A percentile compares a stretch with the other conserved stretches of the same genome.
phyloP scores from a whole-genome alignment of 768 basidiomycete species.

The Strobilomyces dryophilus region DNA sequence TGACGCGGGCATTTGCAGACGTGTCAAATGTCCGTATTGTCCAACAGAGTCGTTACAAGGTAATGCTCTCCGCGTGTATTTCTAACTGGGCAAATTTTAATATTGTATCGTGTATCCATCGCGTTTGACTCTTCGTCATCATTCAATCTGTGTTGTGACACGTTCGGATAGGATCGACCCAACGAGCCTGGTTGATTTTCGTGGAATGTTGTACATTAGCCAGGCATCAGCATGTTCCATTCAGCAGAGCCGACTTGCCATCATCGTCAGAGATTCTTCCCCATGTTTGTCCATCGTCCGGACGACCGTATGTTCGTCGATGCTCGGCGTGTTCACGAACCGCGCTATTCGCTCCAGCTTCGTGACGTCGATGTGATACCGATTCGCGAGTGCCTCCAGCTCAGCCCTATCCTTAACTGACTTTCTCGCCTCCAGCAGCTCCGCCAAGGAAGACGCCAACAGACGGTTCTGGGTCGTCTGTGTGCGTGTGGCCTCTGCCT shows the following conservation, averaged over 20 bases:
- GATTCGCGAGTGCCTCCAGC: slow-evolving; percentile 46
- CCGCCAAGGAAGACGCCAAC: slow-evolving; percentile 46
- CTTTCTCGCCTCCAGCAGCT: slow-evolving; percentile 65
- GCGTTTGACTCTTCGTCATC: neutral
- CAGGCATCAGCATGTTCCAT: neutral
- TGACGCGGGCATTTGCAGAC: slow-evolving; percentile 40
- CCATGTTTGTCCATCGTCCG: slow-evolving; percentile 50
- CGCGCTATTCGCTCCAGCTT: slow-evolving; percentile 50
- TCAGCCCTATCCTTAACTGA: slow-evolving; percentile 36
- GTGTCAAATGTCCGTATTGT: slow-evolving; percentile 96
- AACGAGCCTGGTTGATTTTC: slow-evolving; percentile 21
- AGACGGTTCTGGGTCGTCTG: slow-evolving; percentile 49
- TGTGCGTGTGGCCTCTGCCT: slow-evolving; percentile 45
- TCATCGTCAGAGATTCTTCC: slow-evolving; percentile 47
- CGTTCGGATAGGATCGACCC: slow-evolving; percentile 20
- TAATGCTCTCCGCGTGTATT: slow-evolving; percentile 60
- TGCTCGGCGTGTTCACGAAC: slow-evolving; percentile 63
- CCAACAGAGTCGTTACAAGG: slow-evolving; percentile 68
- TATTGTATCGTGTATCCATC: slow-evolving; percentile 2
- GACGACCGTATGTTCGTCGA: slow-evolving; percentile 43
- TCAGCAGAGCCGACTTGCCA: slow-evolving; percentile 35
- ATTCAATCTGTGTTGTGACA: neutral
- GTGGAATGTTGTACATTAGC: neutral
- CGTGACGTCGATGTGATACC: slow-evolving; percentile 51
- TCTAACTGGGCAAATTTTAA: slow-evolving; percentile 35